phyloP scores from a whole-genome alignment of 495 filamentous ascomycete genomes.

The Penicillium cinerascens region DNA sequence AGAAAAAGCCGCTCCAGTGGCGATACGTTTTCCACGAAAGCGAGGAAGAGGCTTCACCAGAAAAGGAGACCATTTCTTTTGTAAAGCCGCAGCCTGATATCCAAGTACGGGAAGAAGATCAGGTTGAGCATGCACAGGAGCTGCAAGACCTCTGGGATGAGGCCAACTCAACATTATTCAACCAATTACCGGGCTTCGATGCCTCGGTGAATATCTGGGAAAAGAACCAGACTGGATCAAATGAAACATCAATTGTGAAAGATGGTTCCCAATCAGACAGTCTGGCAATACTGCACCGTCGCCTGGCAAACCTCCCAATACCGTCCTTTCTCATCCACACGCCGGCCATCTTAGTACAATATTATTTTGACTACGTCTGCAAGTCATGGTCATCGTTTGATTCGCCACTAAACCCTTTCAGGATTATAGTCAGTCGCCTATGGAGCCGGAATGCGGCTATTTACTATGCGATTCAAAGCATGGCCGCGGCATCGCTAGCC shows the following conservation, averaged over 20 bases:
- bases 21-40: slow-evolving; percentile 23
- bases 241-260: slow-evolving; percentile 3
- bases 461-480: slow-evolving; percentile 27
- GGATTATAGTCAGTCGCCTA: slow-evolving; percentile 21
- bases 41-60: slow-evolving; percentile 2
- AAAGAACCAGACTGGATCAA: neutral
- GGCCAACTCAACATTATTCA: slow-evolving; percentile 11
- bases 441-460: slow-evolving; percentile 26
- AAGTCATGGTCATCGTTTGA: slow-evolving; percentile 29
- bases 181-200: slow-evolving; percentile 15
- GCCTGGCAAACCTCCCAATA: slow-evolving; percentile 17
- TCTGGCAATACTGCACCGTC: slow-evolving; percentile 17
- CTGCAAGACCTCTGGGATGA: slow-evolving; percentile 14
- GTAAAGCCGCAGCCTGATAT: neutral
- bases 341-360: slow-evolving; percentile 25
- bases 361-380: slow-evolving; percentile 27
- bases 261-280: slow-evolving; percentile 9
- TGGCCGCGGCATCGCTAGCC: slow-evolving; percentile 25
- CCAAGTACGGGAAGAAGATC: neutral
- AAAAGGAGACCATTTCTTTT: neutral
- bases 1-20: slow-evolving; percentile 23
- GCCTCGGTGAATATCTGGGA: slow-evolving; percentile 6
- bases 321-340: slow-evolving; percentile 25
- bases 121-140: slow-evolving; percentile 1
- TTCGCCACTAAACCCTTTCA: slow-evolving; percentile 24